Conservation (phyloP, 768 basidiomycete genomes). For the Leucogyrophana mollusca region DNA sequence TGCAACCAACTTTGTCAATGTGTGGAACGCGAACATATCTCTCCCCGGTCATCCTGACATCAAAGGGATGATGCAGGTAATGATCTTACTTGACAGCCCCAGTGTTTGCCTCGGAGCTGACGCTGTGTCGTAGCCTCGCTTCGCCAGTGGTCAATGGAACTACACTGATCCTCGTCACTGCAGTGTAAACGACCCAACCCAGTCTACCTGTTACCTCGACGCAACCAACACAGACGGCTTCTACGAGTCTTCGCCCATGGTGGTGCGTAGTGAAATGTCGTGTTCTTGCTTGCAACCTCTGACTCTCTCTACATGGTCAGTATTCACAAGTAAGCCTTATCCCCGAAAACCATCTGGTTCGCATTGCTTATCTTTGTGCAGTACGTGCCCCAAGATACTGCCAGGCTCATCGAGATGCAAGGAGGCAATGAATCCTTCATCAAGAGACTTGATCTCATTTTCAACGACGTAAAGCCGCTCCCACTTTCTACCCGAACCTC, state of each 20-base stretch:
- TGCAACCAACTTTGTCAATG: slow-evolving; percentile 55
- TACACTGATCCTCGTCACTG: slow-evolving; percentile 69
- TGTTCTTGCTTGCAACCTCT: background rate
- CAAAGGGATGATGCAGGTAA: slow-evolving; percentile 61
- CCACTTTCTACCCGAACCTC: background rate
- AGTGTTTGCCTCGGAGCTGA: background rate
- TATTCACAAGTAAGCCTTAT: slow-evolving; percentile 50
- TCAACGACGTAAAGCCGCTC: slow-evolving; percentile 41
- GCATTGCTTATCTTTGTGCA: slow-evolving; percentile 18
- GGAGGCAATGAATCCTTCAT: slow-evolving; percentile 57
- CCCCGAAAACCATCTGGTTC: background rate
- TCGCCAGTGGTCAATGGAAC: slow-evolving; percentile 56
- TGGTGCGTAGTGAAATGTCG: slow-evolving; percentile 36
- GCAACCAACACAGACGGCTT: slow-evolving; percentile 57
- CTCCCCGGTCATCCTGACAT: slow-evolving; percentile 47
- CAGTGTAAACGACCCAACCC: slow-evolving; percentile 57
- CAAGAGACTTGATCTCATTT: slow-evolving; percentile 54
- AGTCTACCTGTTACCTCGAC: slow-evolving; percentile 60
- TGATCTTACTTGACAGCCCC: background rate
- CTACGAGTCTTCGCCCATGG: slow-evolving; percentile 63
- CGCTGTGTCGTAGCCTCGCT: slow-evolving; percentile 46
- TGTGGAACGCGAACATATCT: slow-evolving; percentile 57
- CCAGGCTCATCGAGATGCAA: slow-evolving; percentile 58
- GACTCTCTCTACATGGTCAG: slow-evolving; percentile 24
- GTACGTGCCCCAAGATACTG: slow-evolving; percentile 67